Conservation (phyloP, 192 early-diverging fungal genomes). For the Gamsiella multidivaricata region DNA sequence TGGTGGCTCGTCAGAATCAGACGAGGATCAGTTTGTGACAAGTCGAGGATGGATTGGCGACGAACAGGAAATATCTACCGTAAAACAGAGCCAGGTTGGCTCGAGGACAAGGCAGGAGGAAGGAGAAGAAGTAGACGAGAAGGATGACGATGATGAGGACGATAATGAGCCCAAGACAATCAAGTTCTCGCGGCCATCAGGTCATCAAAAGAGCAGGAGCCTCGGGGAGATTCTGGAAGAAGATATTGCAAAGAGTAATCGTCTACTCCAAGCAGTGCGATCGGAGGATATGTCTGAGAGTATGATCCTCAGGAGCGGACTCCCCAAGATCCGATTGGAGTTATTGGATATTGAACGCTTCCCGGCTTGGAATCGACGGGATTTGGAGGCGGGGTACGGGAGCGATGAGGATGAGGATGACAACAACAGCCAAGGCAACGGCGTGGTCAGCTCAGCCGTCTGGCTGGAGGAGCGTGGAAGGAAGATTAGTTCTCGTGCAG, state of each 20-base stretch:
- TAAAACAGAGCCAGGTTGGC: background rate
- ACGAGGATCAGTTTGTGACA: slow-evolving; percentile 41
- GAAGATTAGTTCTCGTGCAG: background rate
- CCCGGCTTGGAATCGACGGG: slow-evolving; percentile 19
- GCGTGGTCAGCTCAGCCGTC: background rate
- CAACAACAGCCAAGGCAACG: background rate
- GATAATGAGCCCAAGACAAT: slow-evolving; percentile 2
- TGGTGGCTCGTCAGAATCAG: no score
- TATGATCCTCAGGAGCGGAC: slow-evolving; percentile 36
- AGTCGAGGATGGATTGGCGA: slow-evolving; percentile 17
- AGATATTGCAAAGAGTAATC: slow-evolving; percentile 16
- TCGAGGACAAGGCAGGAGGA: no score
- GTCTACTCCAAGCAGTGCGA: slow-evolving; percentile 1
- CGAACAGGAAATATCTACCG: background rate
- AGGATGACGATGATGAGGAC: background rate
- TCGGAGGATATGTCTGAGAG: slow-evolving; percentile 29
- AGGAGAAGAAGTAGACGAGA: background rate
- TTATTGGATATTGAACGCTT: slow-evolving; percentile 33
- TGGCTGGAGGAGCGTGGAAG: background rate
- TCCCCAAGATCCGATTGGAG: slow-evolving; percentile 42
- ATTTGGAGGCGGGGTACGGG: slow-evolving; percentile 40
- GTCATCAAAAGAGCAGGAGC: slow-evolving; percentile 44
- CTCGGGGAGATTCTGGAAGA: slow-evolving; percentile 31
- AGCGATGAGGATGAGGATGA: slow-evolving; percentile 3
- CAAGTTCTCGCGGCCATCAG: background rate